Conservation (phyloP, 108 stramenopile genomes). For the Nitzschia inconspicua region DNA sequence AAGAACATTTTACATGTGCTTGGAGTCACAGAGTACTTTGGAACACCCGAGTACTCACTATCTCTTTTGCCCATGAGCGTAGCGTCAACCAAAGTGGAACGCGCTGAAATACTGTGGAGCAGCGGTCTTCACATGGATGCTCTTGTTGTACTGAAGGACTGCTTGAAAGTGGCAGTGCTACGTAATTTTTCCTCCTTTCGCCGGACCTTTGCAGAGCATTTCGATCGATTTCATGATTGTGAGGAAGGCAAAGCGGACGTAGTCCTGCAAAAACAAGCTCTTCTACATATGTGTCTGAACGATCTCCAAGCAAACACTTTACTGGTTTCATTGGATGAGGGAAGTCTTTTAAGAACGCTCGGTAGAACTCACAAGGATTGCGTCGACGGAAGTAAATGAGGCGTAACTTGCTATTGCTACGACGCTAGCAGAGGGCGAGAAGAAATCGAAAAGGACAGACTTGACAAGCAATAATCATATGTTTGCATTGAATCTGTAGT, state of each 20-base stretch:
- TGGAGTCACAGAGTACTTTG: constrained; percentile 23
- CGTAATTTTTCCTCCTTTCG: background rate
- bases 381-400: too few relatives aligned
- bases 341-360: background rate
- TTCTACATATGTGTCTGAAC: constrained; percentile 33
- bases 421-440: too few relatives aligned
- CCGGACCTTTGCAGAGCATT: background rate
- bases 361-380: too few relatives aligned
- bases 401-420: too few relatives aligned
- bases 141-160: too few relatives aligned
- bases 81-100: constrained; percentile 1
- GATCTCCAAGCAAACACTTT: constrained; percentile 8
- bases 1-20: constrained; percentile 27
- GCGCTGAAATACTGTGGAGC: background rate
- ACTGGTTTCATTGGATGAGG: background rate
- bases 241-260: background rate
- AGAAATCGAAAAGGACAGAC: too few relatives aligned
- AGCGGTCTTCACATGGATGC: background rate
- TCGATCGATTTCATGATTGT: constrained; percentile 14
- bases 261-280: background rate
- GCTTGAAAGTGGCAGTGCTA: background rate
- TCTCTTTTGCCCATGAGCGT: background rate
- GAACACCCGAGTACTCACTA: constrained; percentile 1
- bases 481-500: too few relatives aligned
- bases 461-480: too few relatives aligned